Base-by-base conservation (phyloP, 371 early-diverging fungal species). In the Mucor plumbeus region DNA sequence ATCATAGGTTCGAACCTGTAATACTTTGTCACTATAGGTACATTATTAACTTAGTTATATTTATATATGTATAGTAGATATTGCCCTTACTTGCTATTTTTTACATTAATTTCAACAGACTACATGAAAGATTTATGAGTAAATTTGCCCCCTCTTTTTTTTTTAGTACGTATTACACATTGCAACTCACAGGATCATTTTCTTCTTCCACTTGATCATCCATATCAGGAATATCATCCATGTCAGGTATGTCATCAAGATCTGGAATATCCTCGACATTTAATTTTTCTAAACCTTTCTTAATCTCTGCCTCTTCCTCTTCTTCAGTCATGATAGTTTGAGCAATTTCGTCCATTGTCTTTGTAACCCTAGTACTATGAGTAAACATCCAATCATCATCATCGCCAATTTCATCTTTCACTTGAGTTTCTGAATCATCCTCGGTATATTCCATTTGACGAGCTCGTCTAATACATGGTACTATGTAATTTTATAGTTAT, bases 1-100 rank as follows among this genome's bases (percentile, higher is more conserved):
- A 80, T 97, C 98, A 72, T 97, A 99, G 3, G 98, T 97, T 67
- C 98, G 91, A 21, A 96, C 96, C 61, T 88, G 91, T 64, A 97
- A 79, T 72, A 97, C 93, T 75, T 95, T 96, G 78, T 95, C 93
- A 66, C 89, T 88, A 60, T 26, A 7, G 14, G 17, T 57, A 44
- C 0, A 41, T 38, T 6, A 47, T 56, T 48, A 53, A 7, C 44
- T 8, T 19, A 9, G 9, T 1, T 56, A 34, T 44, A 7, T 9
- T 26, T 43, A 33, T 9, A 34, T 36, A 21, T 10, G 17, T 4
- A 34, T 0, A 9, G 17, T 0, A 19, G 1, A 8, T 8, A 47
- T 47, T 8, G 47, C 10, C 33, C 59, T 64, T 63, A 61, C 69
- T 72, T 68, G 54, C 55, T 34, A 57, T 68, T 17, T 13, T 48